Percentiles rank a stretch among this genome's conserved stretches.
Conservation (phyloP, 2,329 filamentous ascomycete genomes). For the Teratosphaeriaceae sp. region DNA sequence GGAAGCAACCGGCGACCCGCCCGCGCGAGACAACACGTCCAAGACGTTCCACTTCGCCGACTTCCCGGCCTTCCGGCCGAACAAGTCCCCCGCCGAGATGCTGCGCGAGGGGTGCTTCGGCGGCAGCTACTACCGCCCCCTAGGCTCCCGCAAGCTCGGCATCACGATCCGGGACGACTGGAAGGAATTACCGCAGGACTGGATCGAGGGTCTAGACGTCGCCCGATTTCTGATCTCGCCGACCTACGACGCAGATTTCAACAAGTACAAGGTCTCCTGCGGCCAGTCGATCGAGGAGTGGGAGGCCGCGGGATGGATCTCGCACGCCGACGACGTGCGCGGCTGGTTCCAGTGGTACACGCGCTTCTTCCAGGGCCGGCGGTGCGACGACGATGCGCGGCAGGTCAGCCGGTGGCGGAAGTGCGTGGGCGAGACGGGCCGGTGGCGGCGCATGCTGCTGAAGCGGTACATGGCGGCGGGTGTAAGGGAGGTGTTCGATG, state of each 20-base stretch:
- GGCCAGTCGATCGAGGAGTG: slow-evolving; percentile 51
- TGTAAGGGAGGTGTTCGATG: slow-evolving; percentile 44
- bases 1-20: slow-evolving; percentile 33
- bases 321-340: slow-evolving; percentile 46
- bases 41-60: slow-evolving; percentile 41
- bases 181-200: slow-evolving; percentile 38
- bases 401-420: slow-evolving; percentile 48
- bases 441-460: slow-evolving; percentile 46
- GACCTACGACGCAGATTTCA: slow-evolving; percentile 42
- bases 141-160: slow-evolving; percentile 38
- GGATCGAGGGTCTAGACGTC: slow-evolving; percentile 38
- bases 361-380: slow-evolving; percentile 45
- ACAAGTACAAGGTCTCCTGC: slow-evolving; percentile 48
- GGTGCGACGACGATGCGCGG: slow-evolving; percentile 47
- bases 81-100: slow-evolving; percentile 48
- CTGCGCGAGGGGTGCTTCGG: slow-evolving; percentile 49
- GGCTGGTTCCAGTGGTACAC: slow-evolving; percentile 55
- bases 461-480: slow-evolving; percentile 46
- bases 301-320: slow-evolving; percentile 51
- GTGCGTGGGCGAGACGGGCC: slow-evolving; percentile 46
- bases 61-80: slow-evolving; percentile 43
- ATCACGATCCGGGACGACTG: slow-evolving; percentile 42
- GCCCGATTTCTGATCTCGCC: slow-evolving; percentile 34
- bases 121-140: slow-evolving; percentile 46
- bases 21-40: slow-evolving; percentile 33